Percentiles rank a stretch among this genome's conserved stretches.
These are phyloP conservation scores for Basidiobolus heterosporus DNA, from an alignment of 371 early-diverging fungal genomes.

Conservation along the genomic window DNA sequence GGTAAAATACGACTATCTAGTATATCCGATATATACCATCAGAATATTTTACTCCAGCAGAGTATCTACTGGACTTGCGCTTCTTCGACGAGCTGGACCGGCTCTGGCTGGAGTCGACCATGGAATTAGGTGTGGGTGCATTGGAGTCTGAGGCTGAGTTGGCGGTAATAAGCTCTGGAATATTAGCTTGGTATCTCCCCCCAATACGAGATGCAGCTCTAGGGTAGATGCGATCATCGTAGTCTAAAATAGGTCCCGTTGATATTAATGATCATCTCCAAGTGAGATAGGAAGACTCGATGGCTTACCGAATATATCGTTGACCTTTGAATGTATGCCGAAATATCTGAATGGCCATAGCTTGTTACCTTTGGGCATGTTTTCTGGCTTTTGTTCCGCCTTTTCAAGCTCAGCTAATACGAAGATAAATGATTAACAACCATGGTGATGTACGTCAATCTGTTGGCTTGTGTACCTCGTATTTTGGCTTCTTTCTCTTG, in stretches of 20 bases:
- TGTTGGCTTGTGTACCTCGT: not conserved
- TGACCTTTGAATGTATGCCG: constrained; percentile 53
- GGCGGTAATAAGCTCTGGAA: constrained; percentile 15
- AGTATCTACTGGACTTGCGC: constrained; percentile 11
- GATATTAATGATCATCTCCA: too few species aligned
- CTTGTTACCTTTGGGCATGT: constrained; percentile 4
- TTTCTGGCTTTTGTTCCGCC: not conserved
- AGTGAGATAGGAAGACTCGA: too few species aligned
- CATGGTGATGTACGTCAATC: constrained; percentile 6
- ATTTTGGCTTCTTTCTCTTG: constrained; percentile 2
- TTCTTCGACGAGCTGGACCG: constrained; percentile 9
- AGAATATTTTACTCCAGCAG: constrained; percentile 1
- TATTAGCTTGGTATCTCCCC: constrained; percentile 53
- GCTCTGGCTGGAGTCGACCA: constrained; percentile 11
- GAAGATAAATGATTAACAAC: constrained; percentile 5
- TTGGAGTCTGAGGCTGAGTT: constrained; percentile 12
- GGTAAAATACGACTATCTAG: too few species aligned
- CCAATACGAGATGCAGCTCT: constrained; percentile 67
- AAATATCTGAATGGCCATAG: constrained; percentile 82
- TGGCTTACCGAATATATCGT: constrained; percentile 39
- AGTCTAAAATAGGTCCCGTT: constrained; percentile 14
- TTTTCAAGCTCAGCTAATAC: constrained; percentile 11
- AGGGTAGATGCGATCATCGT: constrained; percentile 64
- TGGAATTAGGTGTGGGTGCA: not conserved
- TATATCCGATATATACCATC: constrained; percentile 6